Evolutionary conservation across 768 basidiomycete species (phyloP).

Genomic region (Cubamyces sp.): DNA sequence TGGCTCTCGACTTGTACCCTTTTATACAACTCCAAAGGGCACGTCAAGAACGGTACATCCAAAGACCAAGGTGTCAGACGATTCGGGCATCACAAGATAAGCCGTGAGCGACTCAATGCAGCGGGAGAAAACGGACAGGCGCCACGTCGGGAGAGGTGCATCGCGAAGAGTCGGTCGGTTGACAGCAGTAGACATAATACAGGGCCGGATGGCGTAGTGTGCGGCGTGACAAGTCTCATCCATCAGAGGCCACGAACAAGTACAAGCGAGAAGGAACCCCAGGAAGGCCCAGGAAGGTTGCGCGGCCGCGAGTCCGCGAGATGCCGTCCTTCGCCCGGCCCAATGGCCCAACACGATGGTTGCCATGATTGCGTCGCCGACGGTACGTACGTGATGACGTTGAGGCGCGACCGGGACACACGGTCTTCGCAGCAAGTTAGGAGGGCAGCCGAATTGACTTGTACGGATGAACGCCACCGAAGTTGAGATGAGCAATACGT

Average conservation of each 20-base stretch:
- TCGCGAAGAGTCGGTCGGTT: conserved; percentile 17
- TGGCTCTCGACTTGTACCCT: neutral
- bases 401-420: neutral
- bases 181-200: neutral
- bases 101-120: conserved; percentile 9
- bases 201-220: neutral
- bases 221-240: conserved; percentile 8
- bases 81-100: conserved; percentile 12
- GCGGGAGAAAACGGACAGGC: conserved; percentile 19
- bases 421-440: neutral
- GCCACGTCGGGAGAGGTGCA: conserved; percentile 5
- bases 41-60: neutral
- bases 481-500: too few species aligned
- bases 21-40: conserved; percentile 9
- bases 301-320: neutral
- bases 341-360: neutral
- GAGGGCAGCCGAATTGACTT: too few species aligned
- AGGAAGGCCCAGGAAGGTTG: conserved; percentile 3
- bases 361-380: conserved; percentile 3
- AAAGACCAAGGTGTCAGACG: conserved; percentile 2
- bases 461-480: too few species aligned
- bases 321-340: neutral
- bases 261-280: conserved; percentile 5
- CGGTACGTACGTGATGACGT: conserved; percentile 7
- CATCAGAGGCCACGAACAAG: neutral